phyloP scores from a whole-genome alignment of 495 filamentous ascomycete genomes.

The Penicillium tannophilum region DNA sequence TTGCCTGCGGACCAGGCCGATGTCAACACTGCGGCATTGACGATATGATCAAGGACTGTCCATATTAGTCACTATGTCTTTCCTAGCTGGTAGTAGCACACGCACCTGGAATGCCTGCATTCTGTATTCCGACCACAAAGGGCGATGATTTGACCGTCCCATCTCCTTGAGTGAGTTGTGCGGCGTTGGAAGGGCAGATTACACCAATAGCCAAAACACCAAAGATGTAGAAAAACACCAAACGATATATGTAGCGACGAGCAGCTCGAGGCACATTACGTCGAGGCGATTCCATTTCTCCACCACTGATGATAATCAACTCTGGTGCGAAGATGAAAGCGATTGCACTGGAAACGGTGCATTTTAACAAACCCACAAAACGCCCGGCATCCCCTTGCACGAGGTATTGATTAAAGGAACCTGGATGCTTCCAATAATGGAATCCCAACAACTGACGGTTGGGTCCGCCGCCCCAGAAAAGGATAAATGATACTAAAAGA shows the following conservation, averaged over 20 bases:
- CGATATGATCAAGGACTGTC: conserved; percentile 63
- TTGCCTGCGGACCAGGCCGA: conserved; percentile 74
- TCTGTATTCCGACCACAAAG: conserved; percentile 61
- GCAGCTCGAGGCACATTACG: conserved; percentile 77
- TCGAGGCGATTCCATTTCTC: conserved; percentile 75
- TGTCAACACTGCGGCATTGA: conserved; percentile 77
- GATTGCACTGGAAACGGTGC: conserved; percentile 52
- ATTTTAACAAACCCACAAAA: conserved; percentile 46
- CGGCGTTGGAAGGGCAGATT: conserved; percentile 54
- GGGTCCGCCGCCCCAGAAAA: conserved; percentile 69
- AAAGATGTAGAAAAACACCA: conserved; percentile 78
- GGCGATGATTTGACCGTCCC: conserved; percentile 54
- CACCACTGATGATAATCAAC: conserved; percentile 56
- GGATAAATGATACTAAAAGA: conserved; percentile 67
- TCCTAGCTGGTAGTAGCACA: no score
- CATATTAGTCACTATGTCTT: no score
- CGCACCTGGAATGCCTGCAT: conserved; percentile 59
- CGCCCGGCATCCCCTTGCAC: conserved; percentile 38
- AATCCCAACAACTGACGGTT: conserved; percentile 68
- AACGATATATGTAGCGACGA: conserved; percentile 82
- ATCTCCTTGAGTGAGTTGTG: conserved; percentile 52
- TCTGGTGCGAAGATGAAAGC: conserved; percentile 60
- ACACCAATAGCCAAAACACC: conserved; percentile 60
- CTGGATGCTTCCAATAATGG: conserved; percentile 71
- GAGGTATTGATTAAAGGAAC: conserved; percentile 57